Conservation (phyloP, 2,329 filamentous ascomycete genomes). For the Colletotrichum costaricense region DNA sequence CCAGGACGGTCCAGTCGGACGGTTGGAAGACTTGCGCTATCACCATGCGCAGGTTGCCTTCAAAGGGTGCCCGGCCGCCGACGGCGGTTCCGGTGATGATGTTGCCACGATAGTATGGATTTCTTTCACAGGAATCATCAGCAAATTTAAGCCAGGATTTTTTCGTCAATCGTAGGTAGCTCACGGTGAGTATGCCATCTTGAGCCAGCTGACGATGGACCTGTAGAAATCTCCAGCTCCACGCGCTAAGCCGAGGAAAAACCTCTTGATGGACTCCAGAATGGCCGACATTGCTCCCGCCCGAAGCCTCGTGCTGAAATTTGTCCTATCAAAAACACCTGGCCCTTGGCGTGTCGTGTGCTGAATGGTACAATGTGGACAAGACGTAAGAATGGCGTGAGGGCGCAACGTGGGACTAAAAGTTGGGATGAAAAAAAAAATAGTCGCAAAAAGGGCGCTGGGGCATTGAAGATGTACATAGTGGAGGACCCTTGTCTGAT, state of each 20-base stretch:
- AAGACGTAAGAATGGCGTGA: background rate
- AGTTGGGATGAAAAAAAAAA: constrained; percentile 15
- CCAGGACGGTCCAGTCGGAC: constrained; percentile 22
- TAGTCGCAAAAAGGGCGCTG: background rate
- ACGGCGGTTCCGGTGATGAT: constrained; percentile 7
- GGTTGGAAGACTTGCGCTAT: constrained; percentile 23
- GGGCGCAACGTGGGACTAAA: background rate
- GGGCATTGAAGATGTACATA: background rate
- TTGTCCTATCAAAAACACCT: too few species aligned
- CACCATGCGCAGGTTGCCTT: constrained; percentile 19
- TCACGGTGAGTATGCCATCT: constrained; percentile 27
- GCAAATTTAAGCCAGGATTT: background rate
- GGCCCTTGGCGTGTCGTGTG: too few species aligned
- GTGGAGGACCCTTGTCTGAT: background rate
- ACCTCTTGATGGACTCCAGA: background rate
- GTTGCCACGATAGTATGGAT: constrained; percentile 30
- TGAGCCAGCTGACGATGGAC: constrained; percentile 19
- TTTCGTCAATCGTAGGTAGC: background rate
- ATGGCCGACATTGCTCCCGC: constrained; percentile 3
- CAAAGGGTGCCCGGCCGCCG: constrained; percentile 5
- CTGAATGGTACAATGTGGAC: background rate
- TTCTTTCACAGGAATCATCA: background rate
- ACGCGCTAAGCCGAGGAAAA: background rate
- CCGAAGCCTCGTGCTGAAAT: too few species aligned
- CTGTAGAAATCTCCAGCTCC: constrained; percentile 1